phyloP scores from a whole-genome alignment of 306 rosid species.

The Inga leiocalycina region DNA sequence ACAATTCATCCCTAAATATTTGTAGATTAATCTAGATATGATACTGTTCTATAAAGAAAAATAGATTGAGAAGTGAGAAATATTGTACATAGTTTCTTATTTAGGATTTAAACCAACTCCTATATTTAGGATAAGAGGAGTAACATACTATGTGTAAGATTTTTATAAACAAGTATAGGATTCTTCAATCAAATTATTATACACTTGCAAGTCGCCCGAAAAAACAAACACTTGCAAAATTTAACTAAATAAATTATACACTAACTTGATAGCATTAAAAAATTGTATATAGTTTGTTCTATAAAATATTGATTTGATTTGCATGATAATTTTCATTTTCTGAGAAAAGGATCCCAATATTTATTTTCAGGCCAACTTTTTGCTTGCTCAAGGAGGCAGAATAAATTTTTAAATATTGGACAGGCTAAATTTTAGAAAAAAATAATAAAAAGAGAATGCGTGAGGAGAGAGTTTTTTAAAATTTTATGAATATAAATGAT shows the following conservation, averaged over 20 bases:
- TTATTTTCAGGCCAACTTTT: background rate
- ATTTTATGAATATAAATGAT: too few relatives aligned
- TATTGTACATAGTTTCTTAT: background rate
- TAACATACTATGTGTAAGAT: background rate
- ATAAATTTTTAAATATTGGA: too few relatives aligned
- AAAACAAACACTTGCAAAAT: background rate
- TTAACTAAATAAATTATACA: too few relatives aligned
- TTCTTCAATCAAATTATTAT: background rate
- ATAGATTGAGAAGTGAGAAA: background rate
- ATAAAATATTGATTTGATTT: too few relatives aligned
- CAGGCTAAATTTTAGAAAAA: background rate
- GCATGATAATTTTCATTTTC: background rate
- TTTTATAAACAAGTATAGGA: background rate
- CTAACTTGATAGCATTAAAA: too few relatives aligned
- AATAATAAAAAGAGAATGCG: too few relatives aligned
- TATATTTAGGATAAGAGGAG: too few relatives aligned
- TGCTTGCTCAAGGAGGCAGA: background rate
- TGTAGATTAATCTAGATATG: background rate
- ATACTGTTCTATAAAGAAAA: background rate
- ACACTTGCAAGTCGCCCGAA: background rate
- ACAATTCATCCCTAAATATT: background rate
- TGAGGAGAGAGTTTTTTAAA: too few relatives aligned
- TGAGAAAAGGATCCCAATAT: background rate
- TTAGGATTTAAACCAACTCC: too few relatives aligned
- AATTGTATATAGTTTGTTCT: background rate